phyloP scores from a whole-genome alignment of 768 basidiomycete species.

The Clathrus columnatus region DNA sequence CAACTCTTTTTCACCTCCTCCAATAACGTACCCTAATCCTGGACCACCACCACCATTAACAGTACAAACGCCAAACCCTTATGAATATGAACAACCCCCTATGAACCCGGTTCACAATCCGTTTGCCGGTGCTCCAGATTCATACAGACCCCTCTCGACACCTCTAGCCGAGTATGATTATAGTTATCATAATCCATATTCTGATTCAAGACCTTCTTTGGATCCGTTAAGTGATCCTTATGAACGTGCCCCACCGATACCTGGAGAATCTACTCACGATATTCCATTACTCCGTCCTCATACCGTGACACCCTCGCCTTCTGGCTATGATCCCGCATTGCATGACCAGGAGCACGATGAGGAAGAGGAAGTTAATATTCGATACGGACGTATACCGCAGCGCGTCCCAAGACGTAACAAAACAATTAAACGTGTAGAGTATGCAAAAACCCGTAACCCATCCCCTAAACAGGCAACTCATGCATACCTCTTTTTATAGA shows the following conservation, averaged over 20 bases:
- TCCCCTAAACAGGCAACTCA: background rate
- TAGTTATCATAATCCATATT: background rate
- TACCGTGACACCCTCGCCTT: constrained; percentile 20
- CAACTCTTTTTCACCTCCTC: constrained; percentile 16
- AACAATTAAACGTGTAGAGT: constrained; percentile 89
- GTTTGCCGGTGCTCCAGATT: constrained; percentile 10
- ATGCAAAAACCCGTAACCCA: constrained; percentile 23
- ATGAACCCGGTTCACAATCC: constrained; percentile 8
- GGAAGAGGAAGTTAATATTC: constrained; percentile 47
- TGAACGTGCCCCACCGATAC: constrained; percentile 26
- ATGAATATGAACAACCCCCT: constrained; percentile 16
- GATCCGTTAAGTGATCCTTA: constrained; percentile 13
- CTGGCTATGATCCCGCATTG: constrained; percentile 26
- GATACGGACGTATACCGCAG: constrained; percentile 88
- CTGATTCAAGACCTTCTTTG: background rate
- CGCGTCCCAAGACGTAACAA: constrained; percentile 84
- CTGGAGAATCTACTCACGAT: constrained; percentile 47
- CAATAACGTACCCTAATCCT: constrained; percentile 11
- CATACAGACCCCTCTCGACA: constrained; percentile 15
- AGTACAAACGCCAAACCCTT: constrained; percentile 20
- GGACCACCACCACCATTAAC: constrained; percentile 8
- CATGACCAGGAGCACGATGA: constrained; percentile 23
- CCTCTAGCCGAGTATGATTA: constrained; percentile 4
- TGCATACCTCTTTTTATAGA: constrained; percentile 23
- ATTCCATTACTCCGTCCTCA: constrained; percentile 48